These are phyloP conservation scores for Scheffersomyces illinoinensis DNA, from an alignment of 1,139 yeast genomes.

Conservation along the genomic window DNA sequence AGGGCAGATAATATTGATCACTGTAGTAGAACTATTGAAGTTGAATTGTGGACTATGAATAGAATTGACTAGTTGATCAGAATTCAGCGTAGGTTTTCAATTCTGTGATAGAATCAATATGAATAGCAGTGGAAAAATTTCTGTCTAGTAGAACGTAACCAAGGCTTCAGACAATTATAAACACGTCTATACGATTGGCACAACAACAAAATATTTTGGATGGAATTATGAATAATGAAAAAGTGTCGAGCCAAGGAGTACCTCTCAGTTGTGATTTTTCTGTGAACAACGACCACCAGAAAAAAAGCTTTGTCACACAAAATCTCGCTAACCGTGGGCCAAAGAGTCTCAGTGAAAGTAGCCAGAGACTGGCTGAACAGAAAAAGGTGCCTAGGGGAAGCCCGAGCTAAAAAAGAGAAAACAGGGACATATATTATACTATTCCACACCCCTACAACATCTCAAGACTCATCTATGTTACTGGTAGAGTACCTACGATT, in stretches of 20 bases:
- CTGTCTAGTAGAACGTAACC: not conserved
- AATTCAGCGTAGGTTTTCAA: not conserved
- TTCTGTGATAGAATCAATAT: not conserved
- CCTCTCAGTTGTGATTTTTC: not conserved
- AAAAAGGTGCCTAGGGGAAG: constrained; percentile 79
- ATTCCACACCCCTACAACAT: not conserved
- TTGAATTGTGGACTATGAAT: not conserved
- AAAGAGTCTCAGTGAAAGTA: not conserved
- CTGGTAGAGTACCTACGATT: not conserved
- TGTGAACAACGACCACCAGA: not conserved
- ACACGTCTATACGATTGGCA: not conserved
- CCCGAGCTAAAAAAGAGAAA: constrained; percentile 40
- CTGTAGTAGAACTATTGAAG: not conserved
- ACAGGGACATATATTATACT: too few species aligned
- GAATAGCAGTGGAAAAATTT: not conserved
- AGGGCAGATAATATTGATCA: not conserved
- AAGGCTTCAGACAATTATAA: not conserved
- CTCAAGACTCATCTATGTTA: not conserved
- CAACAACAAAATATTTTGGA: not conserved
- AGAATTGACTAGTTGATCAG: not conserved
- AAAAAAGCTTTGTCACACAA: not conserved
- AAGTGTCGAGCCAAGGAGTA: not conserved
- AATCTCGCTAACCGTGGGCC: not conserved
- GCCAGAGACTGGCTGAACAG: constrained; percentile 50
- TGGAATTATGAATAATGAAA: not conserved